phyloP scores from a whole-genome alignment of 495 filamentous ascomycete genomes.

The Penicillium lividum region DNA sequence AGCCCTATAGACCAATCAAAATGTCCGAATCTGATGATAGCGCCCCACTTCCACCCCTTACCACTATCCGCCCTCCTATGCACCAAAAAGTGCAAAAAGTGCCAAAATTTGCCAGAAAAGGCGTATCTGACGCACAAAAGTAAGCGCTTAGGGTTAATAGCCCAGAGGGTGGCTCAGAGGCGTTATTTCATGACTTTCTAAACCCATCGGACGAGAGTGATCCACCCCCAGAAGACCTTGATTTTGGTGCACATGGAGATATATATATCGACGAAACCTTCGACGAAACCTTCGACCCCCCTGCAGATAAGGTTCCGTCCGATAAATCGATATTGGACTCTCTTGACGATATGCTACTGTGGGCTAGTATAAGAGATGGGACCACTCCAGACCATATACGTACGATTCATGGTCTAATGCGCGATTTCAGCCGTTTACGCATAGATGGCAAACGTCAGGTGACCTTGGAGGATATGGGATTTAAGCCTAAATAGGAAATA shows the following conservation, averaged over 20 bases:
- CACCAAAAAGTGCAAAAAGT: too few species aligned
- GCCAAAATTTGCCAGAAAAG: slow-evolving; percentile 1
- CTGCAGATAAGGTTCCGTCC: neutral
- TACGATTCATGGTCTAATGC: neutral
- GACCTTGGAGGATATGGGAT: neutral
- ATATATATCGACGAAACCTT: neutral
- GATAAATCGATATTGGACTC: neutral
- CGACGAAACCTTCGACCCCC: neutral
- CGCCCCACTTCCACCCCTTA: too few species aligned
- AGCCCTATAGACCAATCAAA: too few species aligned
- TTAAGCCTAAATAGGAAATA: neutral
- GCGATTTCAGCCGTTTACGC: neutral
- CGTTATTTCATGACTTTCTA: neutral
- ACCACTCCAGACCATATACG: neutral
- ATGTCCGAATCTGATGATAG: too few species aligned
- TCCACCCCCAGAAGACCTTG: neutral
- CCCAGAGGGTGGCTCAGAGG: too few species aligned
- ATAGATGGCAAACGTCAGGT: neutral
- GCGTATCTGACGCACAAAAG: slow-evolving; percentile 12
- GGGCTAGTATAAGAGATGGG: neutral
- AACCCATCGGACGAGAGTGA: slow-evolving; percentile 1
- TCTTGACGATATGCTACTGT: slow-evolving; percentile 3
- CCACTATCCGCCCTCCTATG: neutral
- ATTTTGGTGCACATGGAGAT: neutral
- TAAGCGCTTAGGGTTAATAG: slow-evolving; percentile 7